Evolutionary conservation across 768 basidiomycete species (phyloP).

Genomic region (Pleurotus pulmonarius): DNA sequence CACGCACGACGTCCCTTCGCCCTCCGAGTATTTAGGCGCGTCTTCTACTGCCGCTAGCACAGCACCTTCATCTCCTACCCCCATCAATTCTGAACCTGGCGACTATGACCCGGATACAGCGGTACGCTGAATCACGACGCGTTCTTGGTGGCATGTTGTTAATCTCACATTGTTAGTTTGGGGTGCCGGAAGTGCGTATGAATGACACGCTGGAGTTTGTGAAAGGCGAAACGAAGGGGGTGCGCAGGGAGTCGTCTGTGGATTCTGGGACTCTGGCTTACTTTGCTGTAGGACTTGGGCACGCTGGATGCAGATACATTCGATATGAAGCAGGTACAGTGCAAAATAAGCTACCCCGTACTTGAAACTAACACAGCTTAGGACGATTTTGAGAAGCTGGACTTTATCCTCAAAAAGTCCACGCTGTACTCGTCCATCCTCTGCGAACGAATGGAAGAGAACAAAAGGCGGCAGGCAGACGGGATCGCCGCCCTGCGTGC

Average conservation of each 20-base stretch:
- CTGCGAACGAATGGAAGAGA: constrained; percentile 71
- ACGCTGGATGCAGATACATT: not conserved
- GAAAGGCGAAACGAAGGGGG: no score
- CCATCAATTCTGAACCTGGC: not conserved
- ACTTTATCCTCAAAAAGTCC: constrained; percentile 72
- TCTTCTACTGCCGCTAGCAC: no score
- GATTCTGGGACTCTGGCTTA: no score
- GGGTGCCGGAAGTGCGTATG: no score
- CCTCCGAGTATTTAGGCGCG: no score
- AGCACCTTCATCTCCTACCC: constrained; percentile 12
- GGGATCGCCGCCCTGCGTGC: constrained; percentile 19
- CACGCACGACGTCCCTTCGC: no score
- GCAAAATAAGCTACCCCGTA: not conserved
- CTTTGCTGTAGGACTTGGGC: no score
- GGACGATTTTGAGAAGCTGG: constrained; percentile 27
- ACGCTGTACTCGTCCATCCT: constrained; percentile 71
- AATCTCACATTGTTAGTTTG: no score
- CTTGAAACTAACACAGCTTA: not conserved
- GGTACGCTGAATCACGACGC: not conserved
- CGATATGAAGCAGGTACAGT: not conserved
- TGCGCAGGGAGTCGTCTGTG: not conserved
- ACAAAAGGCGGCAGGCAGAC: constrained; percentile 28
- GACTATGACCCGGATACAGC: not conserved
- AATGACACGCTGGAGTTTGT: no score
- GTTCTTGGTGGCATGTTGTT: no score